Conservation (phyloP, 495 filamentous ascomycete species). For the Penicillium nucicola region DNA sequence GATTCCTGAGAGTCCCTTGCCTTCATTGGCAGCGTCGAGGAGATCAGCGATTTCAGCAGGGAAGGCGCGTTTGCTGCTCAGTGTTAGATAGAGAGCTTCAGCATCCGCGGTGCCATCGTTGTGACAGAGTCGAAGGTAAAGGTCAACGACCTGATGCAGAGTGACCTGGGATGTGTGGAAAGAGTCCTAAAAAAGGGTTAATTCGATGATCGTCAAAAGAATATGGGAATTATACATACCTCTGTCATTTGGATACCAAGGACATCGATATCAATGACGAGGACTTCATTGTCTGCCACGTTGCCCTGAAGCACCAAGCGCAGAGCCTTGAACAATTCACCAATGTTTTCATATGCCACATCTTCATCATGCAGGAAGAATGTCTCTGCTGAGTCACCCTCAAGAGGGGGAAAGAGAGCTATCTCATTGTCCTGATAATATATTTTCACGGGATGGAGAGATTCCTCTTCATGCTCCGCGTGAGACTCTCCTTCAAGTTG, state of each 20-base stretch:
- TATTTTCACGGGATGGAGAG: constrained; percentile 54
- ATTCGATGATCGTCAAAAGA: constrained; percentile 20
- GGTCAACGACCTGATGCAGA: constrained; percentile 55
- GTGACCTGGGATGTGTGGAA: constrained; percentile 38
- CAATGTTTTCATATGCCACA: constrained; percentile 54
- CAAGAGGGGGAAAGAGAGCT: constrained; percentile 64
- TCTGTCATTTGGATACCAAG: constrained; percentile 70
- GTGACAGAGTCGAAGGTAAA: constrained; percentile 54
- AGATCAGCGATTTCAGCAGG: constrained; percentile 47
- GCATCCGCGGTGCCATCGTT: constrained; percentile 57
- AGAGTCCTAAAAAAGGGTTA: constrained; percentile 43
- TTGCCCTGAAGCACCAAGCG: constrained; percentile 66
- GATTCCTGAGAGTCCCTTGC: constrained; percentile 58
- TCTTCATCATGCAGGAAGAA: constrained; percentile 72
- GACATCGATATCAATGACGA: constrained; percentile 64
- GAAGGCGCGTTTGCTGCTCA: constrained; percentile 43
- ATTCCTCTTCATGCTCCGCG: constrained; percentile 8
- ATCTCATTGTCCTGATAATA: constrained; percentile 66
- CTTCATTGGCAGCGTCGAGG: constrained; percentile 50
- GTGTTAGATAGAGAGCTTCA: constrained; percentile 54
- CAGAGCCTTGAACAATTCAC: constrained; percentile 59
- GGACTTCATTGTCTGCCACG: constrained; percentile 62
- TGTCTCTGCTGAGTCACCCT: constrained; percentile 62
- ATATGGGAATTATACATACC: constrained; percentile 43
- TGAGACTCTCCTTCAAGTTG: constrained; percentile 10